A percentile compares a stretch with the other conserved stretches of the same genome.
Conservation (phyloP, 805 yeast species). For the Priceomyces carsonii region DNA sequence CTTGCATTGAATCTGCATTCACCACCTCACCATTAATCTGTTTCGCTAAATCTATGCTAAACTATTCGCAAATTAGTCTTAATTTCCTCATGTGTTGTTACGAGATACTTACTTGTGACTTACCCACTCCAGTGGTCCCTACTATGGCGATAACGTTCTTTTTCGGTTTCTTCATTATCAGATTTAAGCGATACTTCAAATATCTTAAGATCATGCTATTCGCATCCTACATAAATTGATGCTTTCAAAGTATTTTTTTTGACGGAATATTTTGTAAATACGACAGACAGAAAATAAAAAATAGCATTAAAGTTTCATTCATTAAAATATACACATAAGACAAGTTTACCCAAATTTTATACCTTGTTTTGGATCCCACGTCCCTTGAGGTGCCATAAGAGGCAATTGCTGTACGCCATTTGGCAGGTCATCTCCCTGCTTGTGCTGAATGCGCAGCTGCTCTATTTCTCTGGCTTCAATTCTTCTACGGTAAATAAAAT, state of each 20-base stretch:
- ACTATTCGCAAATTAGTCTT: slow-evolving; percentile 29
- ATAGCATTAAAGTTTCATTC: no score
- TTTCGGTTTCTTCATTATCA: slow-evolving; percentile 31
- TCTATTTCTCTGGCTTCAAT: slow-evolving; percentile 56
- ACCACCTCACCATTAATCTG: slow-evolving; percentile 83
- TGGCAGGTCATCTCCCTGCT: not conserved
- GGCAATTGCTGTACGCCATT: not conserved
- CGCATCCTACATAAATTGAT: no score
- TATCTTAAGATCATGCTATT: slow-evolving; percentile 12
- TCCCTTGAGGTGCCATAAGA: slow-evolving; percentile 2
- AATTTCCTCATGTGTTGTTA: not conserved
- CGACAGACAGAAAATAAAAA: no score
- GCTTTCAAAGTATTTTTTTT: no score
- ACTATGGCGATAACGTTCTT: slow-evolving; percentile 61
- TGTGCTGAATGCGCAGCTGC: not conserved
- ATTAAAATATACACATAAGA: no score
- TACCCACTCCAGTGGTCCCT: slow-evolving; percentile 97
- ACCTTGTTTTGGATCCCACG: slow-evolving; percentile 17
- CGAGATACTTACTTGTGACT: slow-evolving; percentile 60
- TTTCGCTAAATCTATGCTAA: slow-evolving; percentile 76
- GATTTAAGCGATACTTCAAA: slow-evolving; percentile 21
- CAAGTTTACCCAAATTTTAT: slow-evolving; percentile 13
- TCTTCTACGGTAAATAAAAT: slow-evolving; percentile 51
- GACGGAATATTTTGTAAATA: no score
- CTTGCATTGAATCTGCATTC: slow-evolving; percentile 97